A percentile compares a stretch with the other conserved stretches of the same genome.
phyloP scores from a whole-genome alignment of 2,329 filamentous ascomycete species.

The Thelonectria discophora region DNA sequence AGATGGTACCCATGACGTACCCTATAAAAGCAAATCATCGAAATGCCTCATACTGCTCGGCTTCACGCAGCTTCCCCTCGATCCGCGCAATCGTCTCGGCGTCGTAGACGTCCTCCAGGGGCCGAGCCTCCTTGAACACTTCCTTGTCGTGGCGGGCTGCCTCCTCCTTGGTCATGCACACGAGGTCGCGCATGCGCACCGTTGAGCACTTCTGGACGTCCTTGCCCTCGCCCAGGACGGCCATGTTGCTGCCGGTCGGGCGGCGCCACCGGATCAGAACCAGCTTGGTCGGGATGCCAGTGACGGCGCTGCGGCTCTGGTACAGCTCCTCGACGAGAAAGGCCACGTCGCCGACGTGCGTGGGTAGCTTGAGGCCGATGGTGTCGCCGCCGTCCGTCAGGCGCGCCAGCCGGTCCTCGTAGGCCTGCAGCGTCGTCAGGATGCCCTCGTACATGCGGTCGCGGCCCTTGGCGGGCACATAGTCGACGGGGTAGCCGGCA shows the following conservation, averaged over 20 bases:
- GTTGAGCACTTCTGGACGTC: slow-evolving; percentile 82
- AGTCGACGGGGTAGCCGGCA: slow-evolving; percentile 85
- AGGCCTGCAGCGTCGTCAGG: slow-evolving; percentile 75
- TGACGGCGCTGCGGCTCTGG: slow-evolving; percentile 82
- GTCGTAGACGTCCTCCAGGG: slow-evolving; percentile 78
- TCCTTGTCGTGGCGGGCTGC: slow-evolving; percentile 81
- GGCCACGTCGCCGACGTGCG: slow-evolving; percentile 82
- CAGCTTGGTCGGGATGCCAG: slow-evolving; percentile 80
- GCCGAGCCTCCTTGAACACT: slow-evolving; percentile 75
- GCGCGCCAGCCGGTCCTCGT: slow-evolving; percentile 78
- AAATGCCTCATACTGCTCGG: slow-evolving; percentile 66
- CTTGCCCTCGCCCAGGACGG: slow-evolving; percentile 68
- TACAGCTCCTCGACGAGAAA: slow-evolving; percentile 93
- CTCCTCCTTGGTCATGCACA: slow-evolving; percentile 95
- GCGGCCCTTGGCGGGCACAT: slow-evolving; percentile 79
- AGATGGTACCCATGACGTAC: slow-evolving; percentile 1
- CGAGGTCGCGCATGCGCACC: slow-evolving; percentile 74
- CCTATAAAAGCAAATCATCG: slow-evolving; percentile 41
- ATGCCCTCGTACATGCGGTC: slow-evolving; percentile 95
- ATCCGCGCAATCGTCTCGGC: slow-evolving; percentile 72
- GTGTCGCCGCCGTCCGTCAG: slow-evolving; percentile 43
- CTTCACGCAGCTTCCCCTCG: slow-evolving; percentile 72
- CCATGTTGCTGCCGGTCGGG: slow-evolving; percentile 67
- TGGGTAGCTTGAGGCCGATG: slow-evolving; percentile 79
- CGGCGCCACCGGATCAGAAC: slow-evolving; percentile 82